Conservation (phyloP, 1,139 yeast genomes). For the Candida gigantensis region DNA sequence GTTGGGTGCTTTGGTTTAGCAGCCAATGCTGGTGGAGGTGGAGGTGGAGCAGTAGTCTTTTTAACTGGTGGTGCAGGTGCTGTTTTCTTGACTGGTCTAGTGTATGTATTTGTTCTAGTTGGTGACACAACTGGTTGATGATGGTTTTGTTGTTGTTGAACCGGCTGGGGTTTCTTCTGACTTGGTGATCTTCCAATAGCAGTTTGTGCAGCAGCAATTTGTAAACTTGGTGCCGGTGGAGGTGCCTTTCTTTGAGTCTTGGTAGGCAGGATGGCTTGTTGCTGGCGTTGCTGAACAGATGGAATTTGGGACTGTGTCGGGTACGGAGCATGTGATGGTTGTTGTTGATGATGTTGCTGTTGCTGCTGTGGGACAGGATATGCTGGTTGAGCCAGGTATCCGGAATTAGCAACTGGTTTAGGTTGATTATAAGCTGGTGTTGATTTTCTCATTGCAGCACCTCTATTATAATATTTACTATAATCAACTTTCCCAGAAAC, state of each 20-base stretch:
- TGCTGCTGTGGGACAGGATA: slow-evolving; percentile 20
- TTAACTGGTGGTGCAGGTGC: slow-evolving; percentile 42
- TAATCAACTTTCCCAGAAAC: slow-evolving; percentile 41
- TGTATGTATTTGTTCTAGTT: slow-evolving; percentile 17
- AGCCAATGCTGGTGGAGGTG: slow-evolving; percentile 59
- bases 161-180: slow-evolving; percentile 5
- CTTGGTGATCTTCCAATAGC: slow-evolving; percentile 13
- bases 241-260: slow-evolving; percentile 16
- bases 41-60: slow-evolving; percentile 58
- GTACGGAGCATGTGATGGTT: slow-evolving; percentile 16
- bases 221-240: slow-evolving; percentile 16
- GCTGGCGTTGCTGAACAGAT: slow-evolving; percentile 17
- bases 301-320: slow-evolving; percentile 16
- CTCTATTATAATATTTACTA: slow-evolving; percentile 44
- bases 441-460: slow-evolving; percentile 19
- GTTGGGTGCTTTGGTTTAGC: slow-evolving; percentile 73
- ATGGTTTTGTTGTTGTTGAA: too few species aligned
- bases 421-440: slow-evolving; percentile 18
- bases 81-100: slow-evolving; percentile 32
- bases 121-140: slow-evolving; percentile 7
- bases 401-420: slow-evolving; percentile 9
- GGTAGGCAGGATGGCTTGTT: slow-evolving; percentile 11
- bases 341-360: slow-evolving; percentile 16
- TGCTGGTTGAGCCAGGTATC: slow-evolving; percentile 19
- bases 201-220: slow-evolving; percentile 21